Conservation (phyloP, 2,329 filamentous ascomycete genomes). For the Pestalotiopsis sp. region DNA sequence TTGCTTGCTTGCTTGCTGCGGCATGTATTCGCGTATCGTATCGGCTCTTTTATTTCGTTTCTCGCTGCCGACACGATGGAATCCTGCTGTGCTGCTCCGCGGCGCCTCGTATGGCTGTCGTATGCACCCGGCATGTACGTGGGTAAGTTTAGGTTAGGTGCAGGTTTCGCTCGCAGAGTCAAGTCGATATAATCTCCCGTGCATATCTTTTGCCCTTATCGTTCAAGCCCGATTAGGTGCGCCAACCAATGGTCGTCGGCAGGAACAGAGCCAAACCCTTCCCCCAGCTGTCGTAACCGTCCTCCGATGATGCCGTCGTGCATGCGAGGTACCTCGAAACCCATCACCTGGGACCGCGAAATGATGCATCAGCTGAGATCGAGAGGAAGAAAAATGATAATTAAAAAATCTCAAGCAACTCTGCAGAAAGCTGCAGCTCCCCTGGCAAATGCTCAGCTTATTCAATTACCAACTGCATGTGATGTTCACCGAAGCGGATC, state of each 20-base stretch:
- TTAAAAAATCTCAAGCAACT: neutral
- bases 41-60: neutral
- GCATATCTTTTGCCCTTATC: neutral
- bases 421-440: neutral
- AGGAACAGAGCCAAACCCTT: neutral
- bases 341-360: neutral
- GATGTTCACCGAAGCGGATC: neutral
- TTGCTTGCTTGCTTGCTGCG: neutral
- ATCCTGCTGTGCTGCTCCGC: neutral
- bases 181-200: neutral
- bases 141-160: neutral
- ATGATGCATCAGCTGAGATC: neutral
- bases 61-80: neutral
- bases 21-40: neutral
- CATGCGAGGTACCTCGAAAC: neutral
- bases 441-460: neutral
- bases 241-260: neutral
- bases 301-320: neutral
- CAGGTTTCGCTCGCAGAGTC: neutral
- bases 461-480: neutral
- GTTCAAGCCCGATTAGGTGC: neutral
- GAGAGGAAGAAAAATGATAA: neutral
- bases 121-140: neutral
- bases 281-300: neutral
- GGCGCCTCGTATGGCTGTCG: neutral